Evolutionary conservation across 192 early-diverging fungal species (phyloP).

Genomic region (Coemansia sp.): DNA sequence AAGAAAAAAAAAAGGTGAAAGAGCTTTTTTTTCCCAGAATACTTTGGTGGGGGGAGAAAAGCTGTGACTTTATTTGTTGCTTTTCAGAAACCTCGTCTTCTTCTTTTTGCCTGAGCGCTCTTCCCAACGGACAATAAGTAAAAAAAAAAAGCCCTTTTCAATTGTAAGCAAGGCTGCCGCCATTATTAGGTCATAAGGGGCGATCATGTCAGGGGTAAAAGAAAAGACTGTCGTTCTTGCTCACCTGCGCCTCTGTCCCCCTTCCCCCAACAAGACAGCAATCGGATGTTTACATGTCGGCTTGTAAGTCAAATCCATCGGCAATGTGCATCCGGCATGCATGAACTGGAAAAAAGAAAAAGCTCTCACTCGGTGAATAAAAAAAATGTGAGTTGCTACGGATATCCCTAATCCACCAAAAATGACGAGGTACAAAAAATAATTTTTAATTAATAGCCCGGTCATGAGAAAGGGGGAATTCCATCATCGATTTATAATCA

Average conservation of each 20-base stretch:
- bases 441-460: background rate
- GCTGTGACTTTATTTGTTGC: background rate
- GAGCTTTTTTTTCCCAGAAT: background rate
- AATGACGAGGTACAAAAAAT: too few species aligned
- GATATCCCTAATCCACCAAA: too few species aligned
- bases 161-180: constrained; percentile 4
- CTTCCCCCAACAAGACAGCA: background rate
- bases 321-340: background rate
- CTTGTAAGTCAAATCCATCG: constrained; percentile 6
- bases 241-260: background rate
- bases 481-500: background rate
- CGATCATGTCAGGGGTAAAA: background rate
- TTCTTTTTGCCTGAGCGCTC: background rate
- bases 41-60: background rate
- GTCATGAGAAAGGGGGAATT: background rate
- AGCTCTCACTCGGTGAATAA: too few species aligned
- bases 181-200: background rate
- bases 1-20: background rate
- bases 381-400: too few species aligned
- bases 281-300: constrained; percentile 4
- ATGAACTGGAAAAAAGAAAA: background rate
- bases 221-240: background rate
- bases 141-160: background rate
- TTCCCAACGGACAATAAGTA: background rate
- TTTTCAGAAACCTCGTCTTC: background rate